Evolutionary conservation across 2,329 filamentous ascomycete genomes (phyloP).

Genomic region (Pseudophaeomoniella oleicola): DNA sequence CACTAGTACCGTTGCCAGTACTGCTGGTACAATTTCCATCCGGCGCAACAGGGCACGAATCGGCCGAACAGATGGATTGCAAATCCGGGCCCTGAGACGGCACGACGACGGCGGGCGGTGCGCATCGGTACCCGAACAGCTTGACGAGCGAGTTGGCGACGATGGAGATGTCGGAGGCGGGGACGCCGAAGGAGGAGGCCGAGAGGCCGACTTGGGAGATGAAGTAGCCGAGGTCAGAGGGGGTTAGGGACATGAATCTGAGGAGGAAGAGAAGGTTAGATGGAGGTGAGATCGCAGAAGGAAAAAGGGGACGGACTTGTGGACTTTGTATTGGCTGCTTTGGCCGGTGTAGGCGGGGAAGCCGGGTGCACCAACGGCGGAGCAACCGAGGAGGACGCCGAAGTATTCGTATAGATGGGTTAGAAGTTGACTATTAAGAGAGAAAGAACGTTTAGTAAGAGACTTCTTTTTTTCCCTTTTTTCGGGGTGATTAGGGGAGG

Average conservation of each 20-base stretch:
- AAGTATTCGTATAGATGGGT: constrained; percentile 51
- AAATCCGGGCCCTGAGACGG: constrained; percentile 7
- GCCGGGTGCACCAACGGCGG: constrained; percentile 26
- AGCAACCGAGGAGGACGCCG: constrained; percentile 42
- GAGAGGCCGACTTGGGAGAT: constrained; percentile 43
- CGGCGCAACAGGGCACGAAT: constrained; percentile 3
- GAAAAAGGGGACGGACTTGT: constrained; percentile 12
- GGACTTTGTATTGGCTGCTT: constrained; percentile 13
- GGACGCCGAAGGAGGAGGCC: constrained; percentile 44
- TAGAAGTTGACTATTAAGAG: constrained; percentile 30
- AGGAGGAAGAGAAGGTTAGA: neutral
- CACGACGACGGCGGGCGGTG: constrained; percentile 21
- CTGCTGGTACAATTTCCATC: constrained; percentile 6
- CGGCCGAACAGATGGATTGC: constrained; percentile 6
- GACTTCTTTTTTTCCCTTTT: no score
- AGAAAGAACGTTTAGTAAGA: constrained; percentile 18
- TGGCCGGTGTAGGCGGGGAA: constrained; percentile 33
- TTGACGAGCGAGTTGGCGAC: constrained; percentile 35
- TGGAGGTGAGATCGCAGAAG: no score
- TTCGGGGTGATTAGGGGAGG: constrained; percentile 7
- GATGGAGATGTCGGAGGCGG: constrained; percentile 33
- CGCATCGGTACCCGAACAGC: constrained; percentile 39
- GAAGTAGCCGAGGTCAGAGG: constrained; percentile 42
- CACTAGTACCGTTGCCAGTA: constrained; percentile 7
- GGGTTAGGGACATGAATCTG: constrained; percentile 41